Base-by-base conservation (phyloP, 148 eudicot genomes). In the Vaccinium darrowii region DNA sequence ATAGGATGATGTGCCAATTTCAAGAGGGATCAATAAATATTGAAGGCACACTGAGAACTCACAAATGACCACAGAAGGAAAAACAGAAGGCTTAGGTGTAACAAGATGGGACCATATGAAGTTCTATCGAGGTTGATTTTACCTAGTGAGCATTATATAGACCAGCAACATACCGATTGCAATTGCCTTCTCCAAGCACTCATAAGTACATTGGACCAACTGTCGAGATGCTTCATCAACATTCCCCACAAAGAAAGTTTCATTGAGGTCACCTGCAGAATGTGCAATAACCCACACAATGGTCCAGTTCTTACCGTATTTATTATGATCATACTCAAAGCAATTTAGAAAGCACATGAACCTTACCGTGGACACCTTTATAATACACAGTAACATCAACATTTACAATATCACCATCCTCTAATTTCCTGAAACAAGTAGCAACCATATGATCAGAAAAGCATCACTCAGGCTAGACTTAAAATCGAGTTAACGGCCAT, bases 101-200 rank as follows among this genome's bases (percentile, higher is more conserved):
- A 69, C 39, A 69, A 30, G 18, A 18, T 47, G 79, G 3, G 53
- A 33, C 15, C 23, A 51, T 78, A 51, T 51, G 39, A 80, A 80
- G 82, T 56, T 80, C 69, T 49, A 80, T 33, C 58, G 51, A 80
- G 69, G 52, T 80, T 80, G 51, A 36, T 10, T 56, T 57, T 14
- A 53, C 6, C 6, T 36, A 58, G 69, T 16, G 47, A 36, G 69
- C 54, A 57, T 77, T 39, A 60, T 39, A 51, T 56, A 82, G 80
- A 63, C 69, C 23, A 47, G 78, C 80, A 79, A 88, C 92, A 74
- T 84, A 95, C 99, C 99, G 47, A 90, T 88, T 75, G 98, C 89
- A 87, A 97, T 97, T 84, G 98, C 99, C 87, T 97, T 97, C 87
- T 97, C 99, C 94, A 97, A 88, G 89, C 99, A 97, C 86, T 95